Conservation (phyloP, 768 basidiomycete genomes). For the Termitomyces sp. region DNA sequence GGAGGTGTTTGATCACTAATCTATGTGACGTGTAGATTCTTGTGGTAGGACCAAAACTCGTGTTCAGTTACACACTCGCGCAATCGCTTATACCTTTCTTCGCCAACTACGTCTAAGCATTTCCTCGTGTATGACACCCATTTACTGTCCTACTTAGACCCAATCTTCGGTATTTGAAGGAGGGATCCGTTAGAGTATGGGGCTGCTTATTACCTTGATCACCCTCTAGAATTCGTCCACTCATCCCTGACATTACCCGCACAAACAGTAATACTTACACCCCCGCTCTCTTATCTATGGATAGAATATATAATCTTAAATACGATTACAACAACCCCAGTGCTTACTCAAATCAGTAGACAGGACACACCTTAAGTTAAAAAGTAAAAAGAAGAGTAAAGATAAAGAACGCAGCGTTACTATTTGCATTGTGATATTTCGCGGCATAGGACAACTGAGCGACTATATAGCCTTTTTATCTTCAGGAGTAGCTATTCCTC, state of each 20-base stretch:
- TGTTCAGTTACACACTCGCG: constrained; percentile 97
- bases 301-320: not conserved
- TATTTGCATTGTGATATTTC: too few species aligned
- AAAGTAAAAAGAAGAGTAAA: too few species aligned
- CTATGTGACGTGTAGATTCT: constrained; percentile 54
- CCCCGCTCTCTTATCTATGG: not conserved
- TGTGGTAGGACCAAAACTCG: constrained; percentile 95
- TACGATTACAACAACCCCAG: too few species aligned
- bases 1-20: not conserved
- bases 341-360: too few species aligned
- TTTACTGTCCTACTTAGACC: not conserved
- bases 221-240: not conserved
- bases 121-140: not conserved
- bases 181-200: not conserved
- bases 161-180: not conserved
- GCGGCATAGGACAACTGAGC: too few species aligned
- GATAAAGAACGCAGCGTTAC: too few species aligned
- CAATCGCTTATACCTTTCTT: constrained; percentile 94
- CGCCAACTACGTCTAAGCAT: constrained; percentile 66
- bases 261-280: not conserved
- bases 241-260: not conserved
- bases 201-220: not conserved
- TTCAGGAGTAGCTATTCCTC: too few species aligned
- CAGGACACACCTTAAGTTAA: too few species aligned
- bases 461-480: too few species aligned